Evolutionary conservation across 2,329 filamentous ascomycete genomes (phyloP), one percentile per base, ranked within the genome.

Genomic region (Sarocladium strictum): DNA sequence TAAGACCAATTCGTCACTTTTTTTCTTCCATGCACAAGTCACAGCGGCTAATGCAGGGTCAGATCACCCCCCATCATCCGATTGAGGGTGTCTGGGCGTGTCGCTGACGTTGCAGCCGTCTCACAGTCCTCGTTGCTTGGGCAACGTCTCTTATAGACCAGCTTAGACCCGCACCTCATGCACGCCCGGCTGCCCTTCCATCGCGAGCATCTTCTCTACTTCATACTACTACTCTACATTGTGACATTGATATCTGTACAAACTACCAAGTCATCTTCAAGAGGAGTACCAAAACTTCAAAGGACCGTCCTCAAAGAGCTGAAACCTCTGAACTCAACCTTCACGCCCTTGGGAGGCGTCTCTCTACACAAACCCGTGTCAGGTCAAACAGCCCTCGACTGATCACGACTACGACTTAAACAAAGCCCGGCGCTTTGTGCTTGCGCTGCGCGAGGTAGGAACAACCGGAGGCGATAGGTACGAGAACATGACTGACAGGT

Each of bases 371-470:
- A 51, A n/a, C 23, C 17, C 26, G n/a, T 51, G 17, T 51, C 47
- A 51, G 27, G 27, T 35, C 47, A 29, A 51, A 15, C 12, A 35
- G 64, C 65, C 65, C 59, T 65, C 70, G 72, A 75, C 75, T 80
- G 78, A 77, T 72, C 65, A 73, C 73, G 65, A 75, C 67, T 58
- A 65, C 64, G 66, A 64, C 57, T 61, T 64, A 67, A n/a, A 59
- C 60, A 66, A 64, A 78, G 85, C 86, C 87, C 86, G 86, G 86
- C 86, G 83, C 81, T 79, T 83, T 85, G 84, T 73, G 85, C 85
- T 89, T 87, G 85, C 84, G 80, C 84, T 90, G 86, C 85, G 86
- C 85, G 86, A 91, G 86, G 87, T 90, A 70, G 11, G 47, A 19
- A 10, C n/a, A 7, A 62, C 75, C 23, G 19, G 15, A 14, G 47